Conservation (phyloP, 2,329 filamentous ascomycete species). For the Fusarium setosum region DNA sequence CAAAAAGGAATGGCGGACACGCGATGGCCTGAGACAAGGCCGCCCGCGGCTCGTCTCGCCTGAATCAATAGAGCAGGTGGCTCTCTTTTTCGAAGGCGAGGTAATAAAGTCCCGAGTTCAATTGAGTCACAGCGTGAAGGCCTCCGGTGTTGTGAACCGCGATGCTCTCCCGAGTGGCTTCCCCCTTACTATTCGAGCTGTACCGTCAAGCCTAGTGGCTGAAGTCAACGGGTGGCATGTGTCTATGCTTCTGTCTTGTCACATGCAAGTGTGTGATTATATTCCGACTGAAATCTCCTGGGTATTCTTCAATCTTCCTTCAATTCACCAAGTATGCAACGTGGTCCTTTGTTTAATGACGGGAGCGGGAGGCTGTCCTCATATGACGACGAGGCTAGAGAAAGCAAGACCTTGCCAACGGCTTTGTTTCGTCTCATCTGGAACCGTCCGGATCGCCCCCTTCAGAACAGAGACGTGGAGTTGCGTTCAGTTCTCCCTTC, state of each 20-base stretch:
- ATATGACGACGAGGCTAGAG: not conserved
- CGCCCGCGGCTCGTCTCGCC: conserved; percentile 30
- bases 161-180: not conserved
- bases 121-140: not conserved
- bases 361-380: not conserved
- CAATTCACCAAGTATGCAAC: not conserved
- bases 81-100: conserved; percentile 1
- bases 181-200: too few relatives aligned
- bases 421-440: conserved; percentile 10
- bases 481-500: not conserved
- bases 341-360: not conserved
- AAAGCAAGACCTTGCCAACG: not conserved
- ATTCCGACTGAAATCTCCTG: too few relatives aligned
- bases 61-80: conserved; percentile 6
- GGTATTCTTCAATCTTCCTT: not conserved
- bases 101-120: not conserved
- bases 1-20: conserved; percentile 11
- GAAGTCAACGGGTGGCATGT: too few relatives aligned
- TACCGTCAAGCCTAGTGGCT: too few relatives aligned
- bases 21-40: conserved; percentile 36
- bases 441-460: not conserved
- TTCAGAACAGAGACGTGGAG: not conserved
- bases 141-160: not conserved
- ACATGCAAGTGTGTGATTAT: not conserved
- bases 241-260: not conserved